These are phyloP conservation scores for Prunella vulgaris DNA, from an alignment of 257 asterid genomes.

Conservation along the genomic window DNA sequence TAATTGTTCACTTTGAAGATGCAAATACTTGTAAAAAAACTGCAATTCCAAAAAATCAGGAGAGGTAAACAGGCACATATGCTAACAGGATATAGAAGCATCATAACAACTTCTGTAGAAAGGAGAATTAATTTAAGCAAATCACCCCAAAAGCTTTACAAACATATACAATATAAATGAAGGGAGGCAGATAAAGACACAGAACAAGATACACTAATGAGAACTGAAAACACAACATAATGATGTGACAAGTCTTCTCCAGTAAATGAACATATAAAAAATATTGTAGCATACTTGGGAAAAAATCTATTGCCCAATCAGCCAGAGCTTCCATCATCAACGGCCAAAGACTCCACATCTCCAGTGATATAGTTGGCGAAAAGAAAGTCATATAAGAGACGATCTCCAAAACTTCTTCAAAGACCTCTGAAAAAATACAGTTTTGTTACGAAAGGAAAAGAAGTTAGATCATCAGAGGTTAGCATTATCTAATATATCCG, in stretches of 20 bases:
- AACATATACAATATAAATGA: background rate
- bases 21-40: background rate
- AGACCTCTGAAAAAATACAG: conserved; percentile 73
- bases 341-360: conserved; percentile 99
- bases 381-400: conserved; percentile 96
- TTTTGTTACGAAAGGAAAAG: background rate
- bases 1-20: background rate
- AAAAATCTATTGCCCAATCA: conserved; percentile 99
- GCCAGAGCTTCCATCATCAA: conserved; percentile 89
- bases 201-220: background rate
- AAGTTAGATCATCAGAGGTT: background rate
- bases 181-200: background rate
- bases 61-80: background rate
- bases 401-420: conserved; percentile 97
- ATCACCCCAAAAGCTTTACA: background rate
- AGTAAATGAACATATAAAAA: background rate
- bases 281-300: conserved; percentile 62
- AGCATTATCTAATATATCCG: background rate
- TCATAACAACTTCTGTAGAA: background rate
- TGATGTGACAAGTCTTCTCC: background rate
- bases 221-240: background rate
- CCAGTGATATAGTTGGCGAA: conserved; percentile 87
- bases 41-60: background rate
- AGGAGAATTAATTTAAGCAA: background rate
- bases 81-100: background rate